Percentiles rank a stretch among this genome's conserved stretches.
Evolutionary conservation across 2,329 filamentous ascomycete species (phyloP).

Genomic region (Erysiphe pulchra): DNA sequence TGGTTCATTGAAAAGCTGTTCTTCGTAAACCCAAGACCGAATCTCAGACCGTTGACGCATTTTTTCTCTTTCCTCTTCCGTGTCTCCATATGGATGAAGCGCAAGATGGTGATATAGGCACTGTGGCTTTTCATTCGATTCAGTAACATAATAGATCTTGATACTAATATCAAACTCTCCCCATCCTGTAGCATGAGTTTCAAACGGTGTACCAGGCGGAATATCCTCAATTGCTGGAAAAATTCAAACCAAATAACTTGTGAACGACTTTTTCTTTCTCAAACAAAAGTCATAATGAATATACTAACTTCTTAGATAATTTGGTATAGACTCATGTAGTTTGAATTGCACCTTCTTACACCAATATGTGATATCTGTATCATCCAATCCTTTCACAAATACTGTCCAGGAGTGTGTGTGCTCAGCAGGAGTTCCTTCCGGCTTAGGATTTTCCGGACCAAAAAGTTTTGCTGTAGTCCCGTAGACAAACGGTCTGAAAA

Average conservation of each 20-base stretch:
- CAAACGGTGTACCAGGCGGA: conserved; percentile 35
- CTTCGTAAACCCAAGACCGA: conserved; percentile 63
- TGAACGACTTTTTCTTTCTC: too few relatives aligned
- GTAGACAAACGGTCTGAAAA: conserved; percentile 42
- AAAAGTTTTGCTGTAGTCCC: conserved; percentile 60
- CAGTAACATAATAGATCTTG: conserved; percentile 75
- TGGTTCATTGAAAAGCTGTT: conserved; percentile 92
- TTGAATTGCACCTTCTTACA: conserved; percentile 95
- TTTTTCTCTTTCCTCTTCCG: conserved; percentile 40
- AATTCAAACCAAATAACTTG: neutral
- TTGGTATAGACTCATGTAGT: conserved; percentile 87
- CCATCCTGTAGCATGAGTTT: conserved; percentile 84
- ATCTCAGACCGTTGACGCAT: conserved; percentile 36
- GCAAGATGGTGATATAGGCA: conserved; percentile 86
- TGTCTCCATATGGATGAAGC: conserved; percentile 70
- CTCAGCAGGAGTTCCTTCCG: conserved; percentile 52
- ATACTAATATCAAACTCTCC: conserved; percentile 95
- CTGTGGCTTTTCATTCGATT: conserved; percentile 78
- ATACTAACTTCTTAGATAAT: conserved; percentile 49
- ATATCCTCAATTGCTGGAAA: conserved; percentile 42
- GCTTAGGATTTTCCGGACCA: conserved; percentile 52
- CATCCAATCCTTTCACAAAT: conserved; percentile 74
- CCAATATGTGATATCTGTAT: conserved; percentile 84
- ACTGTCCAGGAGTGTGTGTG: conserved; percentile 96
- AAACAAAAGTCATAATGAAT: too few relatives aligned